phyloP scores from a whole-genome alignment of 106 monocot species.

The Agapanthus africanus region DNA sequence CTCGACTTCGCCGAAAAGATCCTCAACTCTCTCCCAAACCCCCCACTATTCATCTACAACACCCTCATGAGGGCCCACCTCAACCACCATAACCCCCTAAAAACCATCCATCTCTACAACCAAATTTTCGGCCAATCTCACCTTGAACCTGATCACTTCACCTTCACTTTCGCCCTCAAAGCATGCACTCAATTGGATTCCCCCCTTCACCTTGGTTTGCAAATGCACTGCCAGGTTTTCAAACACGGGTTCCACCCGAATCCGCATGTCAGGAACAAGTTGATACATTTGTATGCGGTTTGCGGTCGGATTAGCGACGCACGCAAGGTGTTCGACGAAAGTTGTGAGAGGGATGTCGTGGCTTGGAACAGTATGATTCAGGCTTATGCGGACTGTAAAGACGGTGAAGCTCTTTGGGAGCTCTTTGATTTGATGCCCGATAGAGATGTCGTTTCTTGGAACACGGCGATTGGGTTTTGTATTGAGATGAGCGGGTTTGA shows the following conservation, averaged over 20 bases:
- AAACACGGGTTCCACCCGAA: constrained; percentile 26
- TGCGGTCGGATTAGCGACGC: constrained; percentile 22
- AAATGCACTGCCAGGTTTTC: constrained; percentile 40
- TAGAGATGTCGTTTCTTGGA: constrained; percentile 55
- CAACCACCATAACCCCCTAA: constrained; percentile 12
- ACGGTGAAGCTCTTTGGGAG: constrained; percentile 22
- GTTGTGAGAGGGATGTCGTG: constrained; percentile 29
- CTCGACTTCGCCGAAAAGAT: constrained; percentile 28
- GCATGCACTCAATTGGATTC: constrained; percentile 27
- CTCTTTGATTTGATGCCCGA: constrained; percentile 33
- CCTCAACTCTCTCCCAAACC: constrained; percentile 16
- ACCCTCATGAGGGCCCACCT: constrained; percentile 47
- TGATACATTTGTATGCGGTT: constrained; percentile 54
- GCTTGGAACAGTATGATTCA: constrained; percentile 68
- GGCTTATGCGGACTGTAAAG: constrained; percentile 34
- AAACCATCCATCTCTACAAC: constrained; percentile 25
- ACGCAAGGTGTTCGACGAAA: constrained; percentile 61
- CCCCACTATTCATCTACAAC: constrained; percentile 46
- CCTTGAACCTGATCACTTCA: constrained; percentile 38
- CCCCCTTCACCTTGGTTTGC: constrained; percentile 13
- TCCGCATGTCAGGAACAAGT: constrained; percentile 45
- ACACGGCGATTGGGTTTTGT: constrained; percentile 40
- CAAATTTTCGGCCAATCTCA: constrained; percentile 14
- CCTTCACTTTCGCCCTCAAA: constrained; percentile 64
- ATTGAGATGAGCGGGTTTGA: constrained; percentile 22